Base-by-base conservation (phyloP, 2,329 filamentous ascomycete genomes). In the Fusarium cicatricum region DNA sequence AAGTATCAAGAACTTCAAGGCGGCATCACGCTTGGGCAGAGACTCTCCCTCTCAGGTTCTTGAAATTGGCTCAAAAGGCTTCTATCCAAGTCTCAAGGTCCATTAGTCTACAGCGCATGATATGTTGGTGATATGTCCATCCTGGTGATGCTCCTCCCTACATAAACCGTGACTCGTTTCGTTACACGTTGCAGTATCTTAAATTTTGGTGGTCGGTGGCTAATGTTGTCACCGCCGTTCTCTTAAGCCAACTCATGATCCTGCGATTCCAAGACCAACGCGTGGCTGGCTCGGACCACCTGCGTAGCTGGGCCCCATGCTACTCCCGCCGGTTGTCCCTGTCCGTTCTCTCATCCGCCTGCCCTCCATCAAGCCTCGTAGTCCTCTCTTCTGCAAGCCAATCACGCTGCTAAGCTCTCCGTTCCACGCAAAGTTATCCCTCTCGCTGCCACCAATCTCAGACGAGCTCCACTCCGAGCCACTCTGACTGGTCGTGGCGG, bases 291-390 rank as follows among this genome's bases (percentile, higher is more conserved):
- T 66, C 26, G 69, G 60, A 12, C 63, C 64, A 15, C 55, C 43
- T 9, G 53, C 32, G 19, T 66, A 66, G 15, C 55, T 56, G 9
- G 57, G 49, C 6, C 59, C 50, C 45, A 42, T 41, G 29, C 49
- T 62, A 7, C 67, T 61, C 15, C 54, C 59, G 7, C 69, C 69
- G 5, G 65, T 58, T 62, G 80, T 82, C 10, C 81, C 82, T 3
- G 80, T 82, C 61, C 91, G 81, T 73, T 96, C 92, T 38, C 93
- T 82, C 80, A 97, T 87, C 56, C 94, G 83, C 38, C 94, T 81
- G 4, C 94, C 94, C 74, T 98, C 95, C 95, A 99, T 98, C 64
- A 99, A 75, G 0, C 95, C 95, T 55, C 94, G 83, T 31, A 99
- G 75, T 0, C 95, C 95, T 48, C 95, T 84, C 79, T 99, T 99